Conservation (phyloP, 805 yeast genomes). For the Ogataea parapolymorpha region DNA sequence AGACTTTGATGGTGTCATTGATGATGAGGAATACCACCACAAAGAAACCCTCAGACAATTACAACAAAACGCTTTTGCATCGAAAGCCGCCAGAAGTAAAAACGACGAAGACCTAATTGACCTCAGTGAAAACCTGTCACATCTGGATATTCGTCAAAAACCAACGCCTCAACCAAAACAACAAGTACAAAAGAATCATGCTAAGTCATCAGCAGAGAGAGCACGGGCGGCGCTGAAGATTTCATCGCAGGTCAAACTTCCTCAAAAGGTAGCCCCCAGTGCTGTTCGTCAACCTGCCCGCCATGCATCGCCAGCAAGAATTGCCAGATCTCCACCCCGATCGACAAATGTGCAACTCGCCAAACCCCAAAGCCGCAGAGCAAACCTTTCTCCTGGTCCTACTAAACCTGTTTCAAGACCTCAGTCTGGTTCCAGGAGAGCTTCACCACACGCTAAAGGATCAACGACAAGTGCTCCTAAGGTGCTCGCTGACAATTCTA, state of each 20-base stretch:
- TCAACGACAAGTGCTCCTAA: slow-evolving; percentile 7
- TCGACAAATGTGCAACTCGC: slow-evolving; percentile 3
- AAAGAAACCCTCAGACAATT: slow-evolving; percentile 28
- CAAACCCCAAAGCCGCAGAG: slow-evolving; percentile 7
- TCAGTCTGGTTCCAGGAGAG: slow-evolving; percentile 7
- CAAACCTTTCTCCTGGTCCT: slow-evolving; percentile 16
- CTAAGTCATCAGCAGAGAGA: slow-evolving; percentile 28
- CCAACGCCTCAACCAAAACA: neutral
- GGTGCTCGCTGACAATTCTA: slow-evolving; percentile 21
- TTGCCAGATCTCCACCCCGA: slow-evolving; percentile 14
- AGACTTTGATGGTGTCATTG: slow-evolving; percentile 26
- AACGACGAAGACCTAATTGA: slow-evolving; percentile 17
- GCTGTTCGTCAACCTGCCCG: slow-evolving; percentile 6
- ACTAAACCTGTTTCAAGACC: neutral
- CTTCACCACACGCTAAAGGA: slow-evolving; percentile 8
- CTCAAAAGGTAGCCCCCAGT: slow-evolving; percentile 17
- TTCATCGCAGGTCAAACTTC: slow-evolving; percentile 32
- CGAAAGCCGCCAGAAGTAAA: slow-evolving; percentile 18
- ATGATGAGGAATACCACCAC: slow-evolving; percentile 23
- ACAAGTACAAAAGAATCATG: slow-evolving; percentile 9
- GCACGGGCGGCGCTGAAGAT: slow-evolving; percentile 32
- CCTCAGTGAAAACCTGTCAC: slow-evolving; percentile 13
- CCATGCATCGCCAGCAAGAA: slow-evolving; percentile 14
- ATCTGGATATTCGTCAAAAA: slow-evolving; percentile 15
- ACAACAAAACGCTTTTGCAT: slow-evolving; percentile 23